Conservation (phyloP, 495 filamentous ascomycete species). For the Aeminium ludgeri region DNA sequence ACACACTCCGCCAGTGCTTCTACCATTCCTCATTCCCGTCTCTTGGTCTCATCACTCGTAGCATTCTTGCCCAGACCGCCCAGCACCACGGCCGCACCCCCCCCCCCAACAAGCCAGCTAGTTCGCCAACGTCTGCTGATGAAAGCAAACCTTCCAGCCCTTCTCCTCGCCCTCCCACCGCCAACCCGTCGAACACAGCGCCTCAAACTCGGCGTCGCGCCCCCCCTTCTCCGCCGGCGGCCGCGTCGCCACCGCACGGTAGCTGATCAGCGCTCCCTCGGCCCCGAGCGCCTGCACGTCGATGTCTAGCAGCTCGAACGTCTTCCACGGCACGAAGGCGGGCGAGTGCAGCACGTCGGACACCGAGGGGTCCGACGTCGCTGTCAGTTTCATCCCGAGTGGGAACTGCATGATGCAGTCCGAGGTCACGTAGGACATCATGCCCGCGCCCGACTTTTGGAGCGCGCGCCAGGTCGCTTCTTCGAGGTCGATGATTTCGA, state of each 20-base stretch:
- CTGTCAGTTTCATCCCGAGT: slow-evolving; percentile 1
- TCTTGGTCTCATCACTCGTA: no score
- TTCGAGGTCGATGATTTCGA: slow-evolving; percentile 1
- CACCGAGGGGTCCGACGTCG: neutral
- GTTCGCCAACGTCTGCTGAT: slow-evolving; percentile 1
- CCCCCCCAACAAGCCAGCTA: neutral
- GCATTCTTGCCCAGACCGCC: no score
- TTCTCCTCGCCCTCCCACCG: slow-evolving; percentile 1
- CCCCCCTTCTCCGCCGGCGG: neutral
- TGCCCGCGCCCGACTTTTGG: neutral
- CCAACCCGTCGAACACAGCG: slow-evolving; percentile 1
- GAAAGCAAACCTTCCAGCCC: neutral
- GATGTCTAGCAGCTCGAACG: neutral
- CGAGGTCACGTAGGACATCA: neutral
- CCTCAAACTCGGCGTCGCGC: neutral
- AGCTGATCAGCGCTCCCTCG: neutral
- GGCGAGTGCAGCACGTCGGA: neutral
- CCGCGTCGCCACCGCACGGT: neutral
- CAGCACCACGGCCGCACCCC: no score
- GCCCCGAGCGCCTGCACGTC: neutral
- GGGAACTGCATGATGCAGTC: slow-evolving; percentile 5
- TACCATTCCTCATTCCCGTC: no score
- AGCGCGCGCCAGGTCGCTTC: slow-evolving; percentile 2
- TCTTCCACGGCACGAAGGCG: slow-evolving; percentile 1
- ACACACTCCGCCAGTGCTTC: no score